A percentile compares a stretch with the other conserved stretches of the same genome.
Evolutionary conservation across 2,329 filamentous ascomycete species (phyloP).

Genomic region (Davidsoniella neocaledoniae): DNA sequence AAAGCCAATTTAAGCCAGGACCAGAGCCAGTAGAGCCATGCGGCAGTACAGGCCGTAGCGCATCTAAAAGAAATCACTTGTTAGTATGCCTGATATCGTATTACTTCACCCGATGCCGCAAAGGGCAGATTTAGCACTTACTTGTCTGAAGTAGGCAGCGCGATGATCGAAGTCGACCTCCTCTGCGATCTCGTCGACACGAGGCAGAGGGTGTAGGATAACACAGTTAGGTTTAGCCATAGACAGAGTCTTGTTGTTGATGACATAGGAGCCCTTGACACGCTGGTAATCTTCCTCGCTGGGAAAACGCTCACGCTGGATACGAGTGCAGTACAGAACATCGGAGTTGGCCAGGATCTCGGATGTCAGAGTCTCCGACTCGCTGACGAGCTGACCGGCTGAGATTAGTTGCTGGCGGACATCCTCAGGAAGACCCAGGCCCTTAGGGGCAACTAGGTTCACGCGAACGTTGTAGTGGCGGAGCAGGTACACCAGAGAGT

Average conservation of each 20-base stretch:
- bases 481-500: constrained; percentile 86
- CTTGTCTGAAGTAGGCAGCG: constrained; percentile 97
- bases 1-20: constrained; percentile 38
- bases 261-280: constrained; percentile 74
- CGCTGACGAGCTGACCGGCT: constrained; percentile 60
- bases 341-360: constrained; percentile 78
- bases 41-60: constrained; percentile 92
- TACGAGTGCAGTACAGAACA: constrained; percentile 89
- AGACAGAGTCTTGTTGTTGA: constrained; percentile 81
- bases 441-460: constrained; percentile 74
- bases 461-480: constrained; percentile 90
- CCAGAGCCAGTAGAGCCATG: constrained; percentile 90
- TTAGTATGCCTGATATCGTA: background rate
- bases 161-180: constrained; percentile 96
- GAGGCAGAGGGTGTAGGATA: constrained; percentile 85
- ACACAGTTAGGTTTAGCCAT: constrained; percentile 86
- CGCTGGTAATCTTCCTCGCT: constrained; percentile 64
- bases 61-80: constrained; percentile 44
- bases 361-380: constrained; percentile 63
- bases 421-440: constrained; percentile 57
- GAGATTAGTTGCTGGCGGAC: constrained; percentile 54
- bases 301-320: constrained; percentile 94
- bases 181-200: constrained; percentile 83
- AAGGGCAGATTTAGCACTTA: constrained; percentile 29
- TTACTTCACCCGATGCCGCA: background rate